phyloP scores from a whole-genome alignment of 805 yeast genomes.

The Wilhelminamyces savonicus region DNA sequence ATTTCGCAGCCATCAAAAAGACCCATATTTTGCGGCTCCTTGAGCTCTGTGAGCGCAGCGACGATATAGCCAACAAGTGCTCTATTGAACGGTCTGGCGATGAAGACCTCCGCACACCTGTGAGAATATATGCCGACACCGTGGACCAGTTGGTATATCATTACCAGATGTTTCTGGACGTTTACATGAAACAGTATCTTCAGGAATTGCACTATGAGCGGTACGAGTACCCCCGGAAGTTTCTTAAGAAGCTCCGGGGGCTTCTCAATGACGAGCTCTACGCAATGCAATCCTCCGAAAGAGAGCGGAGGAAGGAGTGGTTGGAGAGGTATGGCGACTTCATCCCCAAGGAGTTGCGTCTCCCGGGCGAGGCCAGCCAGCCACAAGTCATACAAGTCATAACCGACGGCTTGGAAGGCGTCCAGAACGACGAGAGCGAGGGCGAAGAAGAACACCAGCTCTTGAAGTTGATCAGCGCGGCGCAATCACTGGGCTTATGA shows the following conservation, averaged over 20 bases:
- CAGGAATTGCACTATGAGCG: slow-evolving; percentile 34
- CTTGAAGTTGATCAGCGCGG: slow-evolving; percentile 5
- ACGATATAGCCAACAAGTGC: too few species aligned
- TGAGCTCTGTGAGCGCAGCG: too few species aligned
- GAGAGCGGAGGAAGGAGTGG: slow-evolving; percentile 30
- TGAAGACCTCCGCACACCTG: slow-evolving; percentile 1
- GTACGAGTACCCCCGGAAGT: slow-evolving; percentile 32
- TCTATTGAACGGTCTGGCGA: too few species aligned
- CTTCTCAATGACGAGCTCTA: slow-evolving; percentile 28
- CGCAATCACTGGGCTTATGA: slow-evolving; percentile 4
- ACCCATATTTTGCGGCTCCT: slow-evolving; percentile 1
- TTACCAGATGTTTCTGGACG: slow-evolving; percentile 26
- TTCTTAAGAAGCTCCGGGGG: slow-evolving; percentile 22
- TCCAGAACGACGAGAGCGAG: slow-evolving; percentile 3
- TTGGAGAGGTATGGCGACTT: slow-evolving; percentile 31
- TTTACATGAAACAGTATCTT: slow-evolving; percentile 30
- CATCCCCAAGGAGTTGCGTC: slow-evolving; percentile 31
- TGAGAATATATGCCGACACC: slow-evolving; percentile 17
- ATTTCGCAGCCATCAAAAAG: slow-evolving; percentile 11
- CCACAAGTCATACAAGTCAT: slow-evolving; percentile 35
- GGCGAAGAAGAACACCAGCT: slow-evolving; percentile 12
- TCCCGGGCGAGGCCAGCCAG: slow-evolving; percentile 31
- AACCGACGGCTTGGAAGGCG: slow-evolving; percentile 34
- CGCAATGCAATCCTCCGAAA: slow-evolving; percentile 27
- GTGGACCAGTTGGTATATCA: slow-evolving; percentile 26